A percentile compares a stretch with the other conserved stretches of the same genome.
Conservation (phyloP, 2,329 filamentous ascomycete species). For the Rhexocercosporidium sp. region DNA sequence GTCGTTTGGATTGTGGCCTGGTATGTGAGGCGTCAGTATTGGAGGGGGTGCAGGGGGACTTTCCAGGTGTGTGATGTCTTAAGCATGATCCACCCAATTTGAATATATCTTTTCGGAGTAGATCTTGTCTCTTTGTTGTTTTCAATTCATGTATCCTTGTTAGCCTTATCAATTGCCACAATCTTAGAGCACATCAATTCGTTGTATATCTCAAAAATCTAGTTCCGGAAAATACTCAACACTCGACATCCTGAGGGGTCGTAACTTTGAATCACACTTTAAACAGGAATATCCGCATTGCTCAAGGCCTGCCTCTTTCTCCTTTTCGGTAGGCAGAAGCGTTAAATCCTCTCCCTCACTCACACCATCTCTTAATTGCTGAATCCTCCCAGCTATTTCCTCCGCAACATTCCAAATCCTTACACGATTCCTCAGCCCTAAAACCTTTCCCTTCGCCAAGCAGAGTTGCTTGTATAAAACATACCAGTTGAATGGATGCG, state of each 20-base stretch:
- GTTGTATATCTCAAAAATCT: too few species aligned
- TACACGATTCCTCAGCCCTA: slow-evolving; percentile 1
- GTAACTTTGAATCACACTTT: not conserved
- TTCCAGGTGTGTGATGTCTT: too few species aligned
- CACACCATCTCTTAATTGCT: not conserved
- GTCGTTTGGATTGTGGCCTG: slow-evolving; percentile 20
- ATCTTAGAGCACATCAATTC: too few species aligned
- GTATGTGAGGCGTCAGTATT: slow-evolving; percentile 10
- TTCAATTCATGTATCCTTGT: too few species aligned
- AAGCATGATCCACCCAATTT: too few species aligned
- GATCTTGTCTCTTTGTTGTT: too few species aligned
- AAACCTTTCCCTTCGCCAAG: not conserved
- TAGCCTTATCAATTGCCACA: too few species aligned
- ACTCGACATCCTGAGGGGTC: not conserved
- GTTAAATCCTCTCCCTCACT: not conserved
- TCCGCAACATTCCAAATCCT: slow-evolving; percentile 5
- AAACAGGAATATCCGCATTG: not conserved
- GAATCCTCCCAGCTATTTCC: slow-evolving; percentile 5
- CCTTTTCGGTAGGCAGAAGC: not conserved
- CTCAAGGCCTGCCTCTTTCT: not conserved
- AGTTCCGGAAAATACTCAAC: too few species aligned
- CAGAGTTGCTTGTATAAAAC: not conserved
- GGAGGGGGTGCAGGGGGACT: not conserved
- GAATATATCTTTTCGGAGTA: too few species aligned
- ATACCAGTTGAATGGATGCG: not conserved